These are phyloP conservation scores for Ceratocystiopsis brevicomis DNA, from an alignment of 2,329 filamentous ascomycete species.

Conservation along the genomic window DNA sequence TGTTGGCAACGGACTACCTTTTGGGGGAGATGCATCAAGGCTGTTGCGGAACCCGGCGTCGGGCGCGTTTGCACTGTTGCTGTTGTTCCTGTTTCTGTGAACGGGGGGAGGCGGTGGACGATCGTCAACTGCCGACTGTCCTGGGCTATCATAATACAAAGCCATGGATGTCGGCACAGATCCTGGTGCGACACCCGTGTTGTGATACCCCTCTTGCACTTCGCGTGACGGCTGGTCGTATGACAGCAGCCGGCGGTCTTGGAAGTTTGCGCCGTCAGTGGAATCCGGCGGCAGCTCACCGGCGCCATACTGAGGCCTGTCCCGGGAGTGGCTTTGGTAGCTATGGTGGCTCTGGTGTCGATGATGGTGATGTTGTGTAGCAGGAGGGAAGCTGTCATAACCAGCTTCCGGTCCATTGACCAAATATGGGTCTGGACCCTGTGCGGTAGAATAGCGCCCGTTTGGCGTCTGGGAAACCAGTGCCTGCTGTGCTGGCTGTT, in stretches of 20 bases:
- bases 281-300: constrained; percentile 1
- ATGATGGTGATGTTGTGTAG: constrained; percentile 2
- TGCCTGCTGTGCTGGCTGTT: neutral
- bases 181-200: too few species aligned
- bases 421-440: too few species aligned
- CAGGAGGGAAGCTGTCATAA: constrained; percentile 28
- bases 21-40: constrained; percentile 23
- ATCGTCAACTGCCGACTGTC: constrained; percentile 12
- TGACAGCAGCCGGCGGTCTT: constrained; percentile 1
- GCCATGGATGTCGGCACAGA: too few species aligned
- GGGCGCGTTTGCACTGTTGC: constrained; percentile 17
- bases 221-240: constrained; percentile 12
- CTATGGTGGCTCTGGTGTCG: constrained; percentile 2
- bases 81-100: constrained; percentile 30
- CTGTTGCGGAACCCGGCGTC: constrained; percentile 22
- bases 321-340: constrained; percentile 4
- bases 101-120: constrained; percentile 37
- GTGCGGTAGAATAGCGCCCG: too few species aligned
- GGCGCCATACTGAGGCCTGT: constrained; percentile 1
- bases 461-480: too few species aligned
- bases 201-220: too few species aligned
- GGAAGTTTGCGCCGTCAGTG: neutral
- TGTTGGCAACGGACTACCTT: constrained; percentile 21
- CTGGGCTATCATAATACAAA: too few species aligned
- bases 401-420: constrained; percentile 16